These are phyloP conservation scores for Cadophora sp. DNA, from an alignment of 2,329 filamentous ascomycete genomes.

Conservation along the genomic window DNA sequence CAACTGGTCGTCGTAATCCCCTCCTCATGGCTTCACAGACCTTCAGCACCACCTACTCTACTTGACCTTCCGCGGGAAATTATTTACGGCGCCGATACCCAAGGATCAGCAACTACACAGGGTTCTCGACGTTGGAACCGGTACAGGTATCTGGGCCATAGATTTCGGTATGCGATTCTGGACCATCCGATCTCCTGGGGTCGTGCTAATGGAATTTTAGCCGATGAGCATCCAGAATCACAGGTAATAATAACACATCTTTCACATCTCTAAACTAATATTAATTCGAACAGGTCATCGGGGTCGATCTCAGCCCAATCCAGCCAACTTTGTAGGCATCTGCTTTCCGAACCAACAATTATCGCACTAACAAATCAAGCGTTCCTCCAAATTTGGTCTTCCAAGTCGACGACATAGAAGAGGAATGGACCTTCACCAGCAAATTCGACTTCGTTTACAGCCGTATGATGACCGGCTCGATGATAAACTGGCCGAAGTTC, in stretches of 20 bases:
- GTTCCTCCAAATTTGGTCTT: slow-evolving; percentile 52
- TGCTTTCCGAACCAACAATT: neutral
- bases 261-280: no score
- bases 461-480: slow-evolving; percentile 44
- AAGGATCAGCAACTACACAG: slow-evolving; percentile 13
- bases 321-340: slow-evolving; percentile 23
- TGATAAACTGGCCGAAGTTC: slow-evolving; percentile 30
- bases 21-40: slow-evolving; percentile 8
- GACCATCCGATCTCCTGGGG: neutral
- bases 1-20: no score
- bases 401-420: slow-evolving; percentile 67
- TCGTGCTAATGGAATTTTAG: neutral
- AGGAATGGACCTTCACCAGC: slow-evolving; percentile 51
- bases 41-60: slow-evolving; percentile 30
- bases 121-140: slow-evolving; percentile 26
- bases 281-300: slow-evolving; percentile 31
- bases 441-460: slow-evolving; percentile 66
- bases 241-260: neutral
- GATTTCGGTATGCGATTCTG: slow-evolving; percentile 16
- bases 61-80: slow-evolving; percentile 24
- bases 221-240: slow-evolving; percentile 38
- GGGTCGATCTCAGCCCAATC: slow-evolving; percentile 41
- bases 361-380: neutral
- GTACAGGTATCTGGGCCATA: slow-evolving; percentile 29
- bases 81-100: slow-evolving; percentile 10